These are phyloP conservation scores for Pyropia haitanensis DNA, from an alignment of 23 red algal genomes.

Conservation along the genomic window DNA sequence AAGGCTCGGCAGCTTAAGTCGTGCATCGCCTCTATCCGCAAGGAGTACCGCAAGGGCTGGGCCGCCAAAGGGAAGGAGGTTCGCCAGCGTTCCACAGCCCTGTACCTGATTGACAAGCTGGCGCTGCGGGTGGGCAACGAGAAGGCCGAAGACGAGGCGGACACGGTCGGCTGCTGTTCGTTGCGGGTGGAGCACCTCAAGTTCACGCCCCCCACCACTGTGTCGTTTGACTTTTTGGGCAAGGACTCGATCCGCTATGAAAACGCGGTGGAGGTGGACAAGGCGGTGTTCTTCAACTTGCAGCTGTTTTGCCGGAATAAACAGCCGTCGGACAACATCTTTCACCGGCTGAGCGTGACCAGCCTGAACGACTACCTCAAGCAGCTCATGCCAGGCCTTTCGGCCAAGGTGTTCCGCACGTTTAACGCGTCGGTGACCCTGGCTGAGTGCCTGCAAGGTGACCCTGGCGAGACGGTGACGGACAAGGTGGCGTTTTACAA, in stretches of 20 bases:
- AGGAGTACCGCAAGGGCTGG: constrained; percentile 63
- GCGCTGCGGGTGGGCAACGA: constrained; percentile 97
- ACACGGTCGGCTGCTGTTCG: constrained; percentile 98
- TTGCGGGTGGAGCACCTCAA: constrained; percentile 91
- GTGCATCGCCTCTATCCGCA: constrained; percentile 69
- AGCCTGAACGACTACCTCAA: constrained; percentile 92
- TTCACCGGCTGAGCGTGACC: constrained; percentile 69
- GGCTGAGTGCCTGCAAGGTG: constrained; percentile 3
- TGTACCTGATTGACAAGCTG: constrained; percentile 98
- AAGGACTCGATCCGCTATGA: constrained; percentile 96
- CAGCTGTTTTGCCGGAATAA: constrained; percentile 64
- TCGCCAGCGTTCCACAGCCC: constrained; percentile 73
- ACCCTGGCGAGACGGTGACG: constrained; percentile 20
- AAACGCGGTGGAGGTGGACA: constrained; percentile 79
- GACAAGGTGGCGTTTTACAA: constrained; percentile 85
- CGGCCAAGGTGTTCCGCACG: constrained; percentile 98
- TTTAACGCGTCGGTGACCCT: constrained; percentile 93
- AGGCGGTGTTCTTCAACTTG: constrained; percentile 49
- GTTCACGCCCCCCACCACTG: constrained; percentile 36
- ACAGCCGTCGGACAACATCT: constrained; percentile 50
- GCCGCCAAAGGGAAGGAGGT: constrained; percentile 34
- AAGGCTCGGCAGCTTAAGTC: constrained; percentile 72
- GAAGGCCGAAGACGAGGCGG: constrained; percentile 97
- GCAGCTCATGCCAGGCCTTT: constrained; percentile 85
- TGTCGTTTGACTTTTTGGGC: constrained; percentile 93